Percentiles rank a stretch among this genome's conserved stretches.
These are phyloP conservation scores for Nepenthes gracilis DNA, from an alignment of 148 eudicot species.

Conservation along the genomic window DNA sequence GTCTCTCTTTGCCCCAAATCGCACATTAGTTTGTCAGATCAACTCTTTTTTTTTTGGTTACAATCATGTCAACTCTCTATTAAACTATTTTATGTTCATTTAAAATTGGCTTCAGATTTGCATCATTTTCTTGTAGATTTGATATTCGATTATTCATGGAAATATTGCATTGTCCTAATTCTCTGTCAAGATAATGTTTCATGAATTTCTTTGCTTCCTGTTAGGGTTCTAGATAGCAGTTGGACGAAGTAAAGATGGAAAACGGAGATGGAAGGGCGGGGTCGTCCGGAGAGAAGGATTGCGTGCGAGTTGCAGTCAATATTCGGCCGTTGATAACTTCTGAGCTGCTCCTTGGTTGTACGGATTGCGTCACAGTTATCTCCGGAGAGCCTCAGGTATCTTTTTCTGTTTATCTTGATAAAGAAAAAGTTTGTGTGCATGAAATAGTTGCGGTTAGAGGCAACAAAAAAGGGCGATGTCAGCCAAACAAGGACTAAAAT, in stretches of 20 bases:
- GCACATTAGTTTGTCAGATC: too few species aligned
- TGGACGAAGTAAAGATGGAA: slow-evolving; percentile 18
- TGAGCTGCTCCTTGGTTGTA: slow-evolving; percentile 61
- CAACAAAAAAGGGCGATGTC: too few species aligned
- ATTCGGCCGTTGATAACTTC: slow-evolving; percentile 62
- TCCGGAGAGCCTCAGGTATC: slow-evolving; percentile 72
- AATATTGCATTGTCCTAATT: background rate
- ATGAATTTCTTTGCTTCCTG: background rate
- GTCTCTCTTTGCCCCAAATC: too few species aligned
- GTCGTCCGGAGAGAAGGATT: slow-evolving; percentile 24
- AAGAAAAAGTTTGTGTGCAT: background rate
- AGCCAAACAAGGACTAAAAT: too few species aligned
- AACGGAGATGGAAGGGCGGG: slow-evolving; percentile 14
- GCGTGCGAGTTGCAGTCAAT: slow-evolving; percentile 73
- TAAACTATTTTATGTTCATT: too few species aligned
- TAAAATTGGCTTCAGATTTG: too few species aligned
- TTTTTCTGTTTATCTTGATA: background rate
- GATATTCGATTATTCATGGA: background rate
- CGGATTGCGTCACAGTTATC: slow-evolving; percentile 49
- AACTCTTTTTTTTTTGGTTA: too few species aligned
- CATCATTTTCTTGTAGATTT: background rate
- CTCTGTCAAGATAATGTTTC: background rate
- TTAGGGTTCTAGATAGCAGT: background rate
- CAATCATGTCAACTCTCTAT: too few species aligned
- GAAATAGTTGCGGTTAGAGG: too few species aligned